phyloP scores from a whole-genome alignment of 2,329 filamentous ascomycete genomes.

The Allantophomopsis lycopodina region DNA sequence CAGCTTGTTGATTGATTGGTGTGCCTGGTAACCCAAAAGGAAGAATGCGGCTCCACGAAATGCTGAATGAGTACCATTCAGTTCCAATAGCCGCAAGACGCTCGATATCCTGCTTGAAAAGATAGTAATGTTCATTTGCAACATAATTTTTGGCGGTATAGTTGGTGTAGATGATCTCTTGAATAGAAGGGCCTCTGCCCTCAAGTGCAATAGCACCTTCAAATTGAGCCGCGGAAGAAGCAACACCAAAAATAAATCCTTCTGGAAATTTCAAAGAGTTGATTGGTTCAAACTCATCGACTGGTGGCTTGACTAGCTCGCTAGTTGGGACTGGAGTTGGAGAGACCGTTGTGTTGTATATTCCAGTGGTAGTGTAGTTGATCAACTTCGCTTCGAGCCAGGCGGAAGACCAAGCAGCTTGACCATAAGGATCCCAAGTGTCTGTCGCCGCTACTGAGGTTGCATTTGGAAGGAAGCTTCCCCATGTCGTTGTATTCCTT shows the following conservation, averaged over 20 bases:
- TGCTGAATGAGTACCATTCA: constrained; percentile 14
- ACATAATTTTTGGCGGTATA: constrained; percentile 23
- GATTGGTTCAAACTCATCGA: constrained; percentile 30
- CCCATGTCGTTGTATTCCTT: too few species aligned
- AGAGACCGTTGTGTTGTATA: constrained; percentile 35
- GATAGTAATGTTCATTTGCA: constrained; percentile 27
- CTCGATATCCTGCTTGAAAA: constrained; percentile 27
- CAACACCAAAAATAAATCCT: constrained; percentile 27
- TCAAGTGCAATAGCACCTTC: constrained; percentile 26
- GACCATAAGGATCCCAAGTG: too few species aligned
- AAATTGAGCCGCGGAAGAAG: constrained; percentile 25
- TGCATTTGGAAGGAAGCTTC: too few species aligned
- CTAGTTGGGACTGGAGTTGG: constrained; percentile 38
- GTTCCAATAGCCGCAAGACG: constrained; percentile 15
- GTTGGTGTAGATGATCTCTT: constrained; percentile 21
- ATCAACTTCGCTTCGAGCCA: too few species aligned
- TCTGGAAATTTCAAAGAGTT: constrained; percentile 17
- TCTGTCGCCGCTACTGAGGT: too few species aligned
- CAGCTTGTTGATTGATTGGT: constrained; percentile 5
- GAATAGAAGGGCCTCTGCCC: constrained; percentile 26
- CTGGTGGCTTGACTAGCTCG: constrained; percentile 39
- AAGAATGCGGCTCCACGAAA: constrained; percentile 11
- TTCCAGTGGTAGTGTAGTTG: too few species aligned
- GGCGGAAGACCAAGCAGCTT: too few species aligned
- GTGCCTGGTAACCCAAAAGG: constrained; percentile 1